A percentile compares a stretch with the other conserved stretches of the same genome.
phyloP scores from a whole-genome alignment of 2,329 filamentous ascomycete genomes.

The Purpureocillium lavendulum region DNA sequence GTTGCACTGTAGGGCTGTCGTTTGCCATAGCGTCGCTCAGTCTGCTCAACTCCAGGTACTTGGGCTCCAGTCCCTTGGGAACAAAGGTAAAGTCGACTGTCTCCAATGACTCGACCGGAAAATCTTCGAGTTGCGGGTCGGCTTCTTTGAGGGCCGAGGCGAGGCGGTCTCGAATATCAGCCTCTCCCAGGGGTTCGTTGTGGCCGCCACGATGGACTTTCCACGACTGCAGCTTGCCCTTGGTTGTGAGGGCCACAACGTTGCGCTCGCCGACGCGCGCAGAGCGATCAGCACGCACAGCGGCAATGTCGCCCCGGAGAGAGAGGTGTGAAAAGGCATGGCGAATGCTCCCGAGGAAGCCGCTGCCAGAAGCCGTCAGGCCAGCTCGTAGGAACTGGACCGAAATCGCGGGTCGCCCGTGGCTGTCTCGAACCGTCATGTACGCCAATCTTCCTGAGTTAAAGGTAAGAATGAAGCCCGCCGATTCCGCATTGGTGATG shows the following conservation, averaged over 20 bases:
- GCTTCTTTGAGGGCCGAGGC: constrained; percentile 50
- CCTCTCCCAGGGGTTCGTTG: constrained; percentile 63
- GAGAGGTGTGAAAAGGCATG: constrained; percentile 63
- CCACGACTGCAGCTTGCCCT: constrained; percentile 77
- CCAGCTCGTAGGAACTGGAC: constrained; percentile 66
- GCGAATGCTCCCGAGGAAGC: constrained; percentile 75
- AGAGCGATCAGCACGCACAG: constrained; percentile 66
- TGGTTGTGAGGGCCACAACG: constrained; percentile 68
- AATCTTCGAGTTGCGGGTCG: constrained; percentile 37
- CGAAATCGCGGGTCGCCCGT: constrained; percentile 75
- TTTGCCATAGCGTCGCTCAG: constrained; percentile 40
- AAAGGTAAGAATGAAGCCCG: constrained; percentile 78
- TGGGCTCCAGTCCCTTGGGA: constrained; percentile 40
- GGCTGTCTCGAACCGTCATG: constrained; percentile 74
- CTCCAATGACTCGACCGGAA: constrained; percentile 54
- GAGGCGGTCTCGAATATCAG: constrained; percentile 60
- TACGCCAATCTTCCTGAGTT: constrained; percentile 83
- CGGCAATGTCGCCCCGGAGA: constrained; percentile 69
- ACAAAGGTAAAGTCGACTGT: constrained; percentile 74
- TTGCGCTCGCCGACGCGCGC: constrained; percentile 75
- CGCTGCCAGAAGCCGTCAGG: constrained; percentile 45
- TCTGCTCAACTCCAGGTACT: constrained; percentile 41
- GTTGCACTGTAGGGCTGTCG: constrained; percentile 44
- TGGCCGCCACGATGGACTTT: constrained; percentile 82
- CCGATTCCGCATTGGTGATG: constrained; percentile 73